phyloP scores from a whole-genome alignment of 768 basidiomycete genomes.

The Cytidiella melzeri region DNA sequence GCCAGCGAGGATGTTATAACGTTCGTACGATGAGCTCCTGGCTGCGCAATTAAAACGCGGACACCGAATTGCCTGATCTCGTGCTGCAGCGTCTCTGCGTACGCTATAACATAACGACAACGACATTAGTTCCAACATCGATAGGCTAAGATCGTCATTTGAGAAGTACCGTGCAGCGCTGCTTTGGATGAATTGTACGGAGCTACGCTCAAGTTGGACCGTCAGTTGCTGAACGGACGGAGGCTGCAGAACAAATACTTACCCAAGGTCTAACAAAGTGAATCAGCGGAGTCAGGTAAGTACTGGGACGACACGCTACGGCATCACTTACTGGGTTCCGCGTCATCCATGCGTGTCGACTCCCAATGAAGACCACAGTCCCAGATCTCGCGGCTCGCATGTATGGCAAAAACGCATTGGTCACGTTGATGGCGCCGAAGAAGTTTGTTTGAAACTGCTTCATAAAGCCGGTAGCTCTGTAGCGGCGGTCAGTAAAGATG shows the following conservation, averaged over 20 bases:
- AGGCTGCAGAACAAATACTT: too few relatives aligned
- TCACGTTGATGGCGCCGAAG: constrained; percentile 35
- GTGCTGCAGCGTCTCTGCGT: constrained; percentile 10
- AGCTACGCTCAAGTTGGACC: too few relatives aligned
- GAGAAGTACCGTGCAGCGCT: constrained; percentile 21
- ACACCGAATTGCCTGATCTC: constrained; percentile 11
- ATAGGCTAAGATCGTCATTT: too few relatives aligned
- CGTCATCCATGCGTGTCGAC: constrained; percentile 26
- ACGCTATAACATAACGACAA: constrained; percentile 16
- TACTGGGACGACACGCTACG: too few relatives aligned
- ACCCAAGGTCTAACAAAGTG: too few relatives aligned
- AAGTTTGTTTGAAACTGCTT: constrained; percentile 33
- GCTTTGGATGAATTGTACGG: constrained; percentile 22
- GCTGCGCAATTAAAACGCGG: constrained; percentile 34
- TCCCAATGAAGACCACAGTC: constrained; percentile 29
- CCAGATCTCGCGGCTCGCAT: constrained; percentile 27
- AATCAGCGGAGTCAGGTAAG: too few relatives aligned
- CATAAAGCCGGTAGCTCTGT: constrained; percentile 15
- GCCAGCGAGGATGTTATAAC: constrained; percentile 35
- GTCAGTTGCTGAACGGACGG: too few relatives aligned
- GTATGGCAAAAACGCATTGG: constrained; percentile 34
- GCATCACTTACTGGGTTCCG: too few relatives aligned
- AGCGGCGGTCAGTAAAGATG: background rate
- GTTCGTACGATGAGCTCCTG: constrained; percentile 52
- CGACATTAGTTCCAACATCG: too few relatives aligned